A percentile compares a stretch with the other conserved stretches of the same genome.
phyloP scores from a whole-genome alignment of 192 early-diverging fungal species.

The Gaertneriomyces sp. region DNA sequence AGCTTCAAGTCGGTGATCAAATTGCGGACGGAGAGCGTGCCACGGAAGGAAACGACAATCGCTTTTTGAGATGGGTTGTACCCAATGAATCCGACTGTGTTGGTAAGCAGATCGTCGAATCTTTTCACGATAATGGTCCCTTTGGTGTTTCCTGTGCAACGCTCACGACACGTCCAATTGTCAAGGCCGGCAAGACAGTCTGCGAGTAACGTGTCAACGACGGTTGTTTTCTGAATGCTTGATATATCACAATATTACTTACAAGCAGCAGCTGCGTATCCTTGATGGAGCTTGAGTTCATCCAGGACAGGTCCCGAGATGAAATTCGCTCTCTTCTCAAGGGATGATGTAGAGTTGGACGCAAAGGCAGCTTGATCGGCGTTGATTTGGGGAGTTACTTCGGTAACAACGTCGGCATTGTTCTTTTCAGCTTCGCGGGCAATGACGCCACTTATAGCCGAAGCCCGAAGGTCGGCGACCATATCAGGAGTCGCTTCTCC shows the following conservation, averaged over 20 bases:
- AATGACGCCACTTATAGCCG: conserved; percentile 14
- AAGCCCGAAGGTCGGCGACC: conserved; percentile 13
- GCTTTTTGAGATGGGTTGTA: conserved; percentile 18
- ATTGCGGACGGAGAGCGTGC: conserved; percentile 17
- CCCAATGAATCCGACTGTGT: conserved; percentile 32
- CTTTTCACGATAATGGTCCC: conserved; percentile 10
- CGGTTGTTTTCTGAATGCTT: neutral
- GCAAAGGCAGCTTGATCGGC: neutral
- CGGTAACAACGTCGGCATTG: neutral
- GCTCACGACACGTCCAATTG: conserved; percentile 20
- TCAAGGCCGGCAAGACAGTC: conserved; percentile 21
- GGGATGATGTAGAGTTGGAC: neutral
- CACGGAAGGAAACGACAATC: conserved; percentile 36
- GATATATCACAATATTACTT: neutral
- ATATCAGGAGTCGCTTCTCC: conserved; percentile 18
- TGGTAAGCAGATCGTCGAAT: conserved; percentile 6
- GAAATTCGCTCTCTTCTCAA: neutral
- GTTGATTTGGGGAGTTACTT: neutral
- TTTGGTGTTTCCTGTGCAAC: conserved; percentile 10
- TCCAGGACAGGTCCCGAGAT: conserved; percentile 6
- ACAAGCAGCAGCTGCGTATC: conserved; percentile 20
- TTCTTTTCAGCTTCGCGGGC: neutral
- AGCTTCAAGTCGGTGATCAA: conserved; percentile 26
- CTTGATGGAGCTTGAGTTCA: neutral
- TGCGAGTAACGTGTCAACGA: neutral